Evolutionary conservation across 768 basidiomycete genomes (phyloP).

Genomic region (Lactarius sp.): DNA sequence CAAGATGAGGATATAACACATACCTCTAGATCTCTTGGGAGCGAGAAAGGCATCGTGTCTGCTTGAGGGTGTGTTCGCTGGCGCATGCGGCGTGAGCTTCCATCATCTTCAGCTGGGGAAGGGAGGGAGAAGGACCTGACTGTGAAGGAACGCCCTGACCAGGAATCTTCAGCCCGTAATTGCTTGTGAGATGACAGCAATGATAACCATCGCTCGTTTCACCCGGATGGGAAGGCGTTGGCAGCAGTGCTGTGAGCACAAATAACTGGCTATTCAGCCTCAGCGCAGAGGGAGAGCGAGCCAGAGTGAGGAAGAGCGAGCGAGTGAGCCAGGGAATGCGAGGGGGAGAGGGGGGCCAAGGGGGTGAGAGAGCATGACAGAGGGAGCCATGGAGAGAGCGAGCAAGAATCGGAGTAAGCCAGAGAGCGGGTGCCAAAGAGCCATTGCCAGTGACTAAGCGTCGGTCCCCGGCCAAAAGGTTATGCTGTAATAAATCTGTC

Average conservation of each 20-base stretch:
- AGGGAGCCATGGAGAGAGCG: too few species aligned
- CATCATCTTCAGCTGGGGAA: conserved; percentile 16
- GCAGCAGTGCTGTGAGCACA: conserved; percentile 2
- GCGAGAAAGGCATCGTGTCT: conserved; percentile 14
- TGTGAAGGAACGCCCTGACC: conserved; percentile 17
- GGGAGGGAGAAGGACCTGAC: conserved; percentile 2
- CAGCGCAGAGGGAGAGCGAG: conserved; percentile 21
- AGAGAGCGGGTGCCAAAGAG: too few species aligned
- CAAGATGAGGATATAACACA: too few species aligned
- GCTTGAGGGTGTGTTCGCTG: conserved; percentile 9
- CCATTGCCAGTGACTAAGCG: too few species aligned
- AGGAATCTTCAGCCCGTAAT: conserved; percentile 19
- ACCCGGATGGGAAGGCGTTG: conserved; percentile 3
- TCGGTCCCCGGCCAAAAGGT: too few species aligned
- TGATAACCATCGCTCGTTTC: conserved; percentile 10
- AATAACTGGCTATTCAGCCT: conserved; percentile 10
- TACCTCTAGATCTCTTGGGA: too few species aligned
- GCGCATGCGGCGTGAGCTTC: conserved; percentile 9
- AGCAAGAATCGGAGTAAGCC: too few species aligned
- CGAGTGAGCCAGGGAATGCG: too few species aligned
- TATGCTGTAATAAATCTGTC: too few species aligned
- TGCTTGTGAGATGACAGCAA: conserved; percentile 20
- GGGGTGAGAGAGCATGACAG: too few species aligned
- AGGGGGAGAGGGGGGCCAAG: too few species aligned
- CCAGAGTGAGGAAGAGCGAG: too few species aligned